phyloP scores from a whole-genome alignment of 2,329 filamentous ascomycete species.

The Spiromastix sp. region DNA sequence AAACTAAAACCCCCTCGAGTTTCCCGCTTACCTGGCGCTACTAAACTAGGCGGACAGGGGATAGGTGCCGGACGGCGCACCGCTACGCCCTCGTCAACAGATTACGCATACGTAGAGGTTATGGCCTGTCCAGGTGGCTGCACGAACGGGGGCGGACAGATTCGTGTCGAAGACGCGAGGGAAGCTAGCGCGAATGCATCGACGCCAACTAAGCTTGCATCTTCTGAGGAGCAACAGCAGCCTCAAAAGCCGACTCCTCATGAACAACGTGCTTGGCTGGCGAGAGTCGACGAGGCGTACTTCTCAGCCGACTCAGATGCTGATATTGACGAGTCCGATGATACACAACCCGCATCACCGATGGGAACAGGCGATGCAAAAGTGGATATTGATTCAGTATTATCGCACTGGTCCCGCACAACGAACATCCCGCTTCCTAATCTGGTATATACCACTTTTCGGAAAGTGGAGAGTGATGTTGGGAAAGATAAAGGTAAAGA shows the following conservation, averaged over 20 bases:
- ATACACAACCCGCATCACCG: conserved; percentile 15
- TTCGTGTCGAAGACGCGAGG: conserved; percentile 72
- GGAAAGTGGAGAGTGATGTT: conserved; percentile 89
- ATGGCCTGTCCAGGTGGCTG: conserved; percentile 99
- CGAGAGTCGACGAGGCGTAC: conserved; percentile 78
- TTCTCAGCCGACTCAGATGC: conserved; percentile 60
- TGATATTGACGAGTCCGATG: conserved; percentile 25
- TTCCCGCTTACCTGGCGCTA: conserved; percentile 70
- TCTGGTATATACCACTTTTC: conserved; percentile 76
- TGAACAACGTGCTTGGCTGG: conserved; percentile 80
- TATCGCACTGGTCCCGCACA: conserved; percentile 65
- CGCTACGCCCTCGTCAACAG: conserved; percentile 30
- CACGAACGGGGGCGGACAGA: conserved; percentile 93
- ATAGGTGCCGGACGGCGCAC: conserved; percentile 19
- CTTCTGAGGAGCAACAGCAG: conserved; percentile 16
- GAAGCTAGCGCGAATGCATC: conserved; percentile 14
- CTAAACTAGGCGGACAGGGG: conserved; percentile 29
- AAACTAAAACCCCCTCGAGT: conserved; percentile 69
- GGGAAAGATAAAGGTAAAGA: conserved; percentile 54
- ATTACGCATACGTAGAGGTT: conserved; percentile 92
- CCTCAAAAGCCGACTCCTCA: conserved; percentile 55
- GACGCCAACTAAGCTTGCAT: conserved; percentile 15
- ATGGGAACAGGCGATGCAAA: conserved; percentile 18
- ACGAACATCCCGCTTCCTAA: conserved; percentile 62
- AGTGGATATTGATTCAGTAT: conserved; percentile 35